Evolutionary conservation across 2,329 filamentous ascomycete species (phyloP), one percentile per base, ranked within the genome.

Genomic region (Aspergillus tamarii): DNA sequence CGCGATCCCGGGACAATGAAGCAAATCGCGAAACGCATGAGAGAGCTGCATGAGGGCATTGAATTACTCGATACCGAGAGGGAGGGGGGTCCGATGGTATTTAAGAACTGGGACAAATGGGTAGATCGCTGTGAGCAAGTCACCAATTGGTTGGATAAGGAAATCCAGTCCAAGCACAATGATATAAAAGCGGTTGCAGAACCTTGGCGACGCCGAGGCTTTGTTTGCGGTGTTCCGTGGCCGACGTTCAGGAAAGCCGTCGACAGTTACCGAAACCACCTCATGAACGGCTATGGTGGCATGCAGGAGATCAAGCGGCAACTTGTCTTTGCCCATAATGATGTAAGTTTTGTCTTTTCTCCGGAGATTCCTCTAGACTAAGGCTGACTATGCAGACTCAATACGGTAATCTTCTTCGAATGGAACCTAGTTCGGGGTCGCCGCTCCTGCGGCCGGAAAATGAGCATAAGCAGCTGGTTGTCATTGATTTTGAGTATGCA

Each of bases 401-500:
- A 88, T 98, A 99, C 73, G 95, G 95, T 67, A 99, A 99, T 75
- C 95, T 99, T 66, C 88, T 99, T 57, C 92, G 94, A 43, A 82
- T 90, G 76, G 87, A 92, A 69, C 87, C 87, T 2, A 81, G 82
- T 45, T 85, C 84, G 56, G 90, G 93, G 70, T 97, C 94, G 0
- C 95, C 94, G 0, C 86, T 98, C 9, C 85, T 97, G 12, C 87
- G 95, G 57, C 93, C 95, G 0, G 89, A 91, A 63, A 98, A 98
- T 78, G 89, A 94, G 70, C 95, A 99, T 81, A 98, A 96, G 78
- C 94, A 96, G 79, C 87, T 99, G 16, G 87, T 98, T 19, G 95
- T 99, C 67, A 99, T 99, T 73, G 95, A 99, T 77, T 99, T 99
- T 73, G 95, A 99, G 74, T 99, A 99, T 75, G 91, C 95, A 1